Base-by-base conservation (phyloP, 305 asterid genomes). In the Rubia tinctorum region DNA sequence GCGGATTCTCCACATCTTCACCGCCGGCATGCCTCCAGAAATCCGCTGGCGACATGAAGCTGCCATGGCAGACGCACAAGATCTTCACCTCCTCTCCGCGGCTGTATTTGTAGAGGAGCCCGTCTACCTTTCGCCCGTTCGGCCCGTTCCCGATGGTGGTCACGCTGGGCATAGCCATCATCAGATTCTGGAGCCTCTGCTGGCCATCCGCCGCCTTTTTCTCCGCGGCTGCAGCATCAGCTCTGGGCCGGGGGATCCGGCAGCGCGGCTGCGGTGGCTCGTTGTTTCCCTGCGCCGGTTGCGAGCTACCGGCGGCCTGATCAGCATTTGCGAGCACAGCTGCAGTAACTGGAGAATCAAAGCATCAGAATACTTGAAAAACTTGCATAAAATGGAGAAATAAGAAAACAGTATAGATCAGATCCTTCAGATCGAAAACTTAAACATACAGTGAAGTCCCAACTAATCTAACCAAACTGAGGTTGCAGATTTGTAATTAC, bases 21-120 rank as follows among this genome's bases (percentile, higher is more conserved):
- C 90, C 88, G 13, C 88, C 89, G 1, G 79, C 90, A 20, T 86
- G 90, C 78, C 69, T 80, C 30, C 83, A 78, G 68, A 86, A 83
- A 73, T 86, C 90, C 6, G 90, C 85, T 3, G 90, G 90, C 8
- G 88, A 73, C 18, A 81, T 73, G n/a, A 80, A 83, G 59, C 63
- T 69, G 17, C 90, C 88, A 74, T 86, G 90, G 77, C 90, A 86
- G 15, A 83, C 86, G 40, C 90, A 86, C 10, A 86, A 60, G 51
- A 86, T 86, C n/a, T 64, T 80, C 56, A 84, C 86, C 59, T 84
- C 88, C 64, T 83, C 88, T 40, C 86, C 90, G 25, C 78, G 82
- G 49, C 56, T 18, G 47, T 80, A 86, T 67, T 72, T 68, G 53
- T 83, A 86, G 6, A 86, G 63, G 43, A 86, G 76, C 6, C 88